Conservation (phyloP, 2,329 filamentous ascomycete genomes). For the Diaporthe capsici region DNA sequence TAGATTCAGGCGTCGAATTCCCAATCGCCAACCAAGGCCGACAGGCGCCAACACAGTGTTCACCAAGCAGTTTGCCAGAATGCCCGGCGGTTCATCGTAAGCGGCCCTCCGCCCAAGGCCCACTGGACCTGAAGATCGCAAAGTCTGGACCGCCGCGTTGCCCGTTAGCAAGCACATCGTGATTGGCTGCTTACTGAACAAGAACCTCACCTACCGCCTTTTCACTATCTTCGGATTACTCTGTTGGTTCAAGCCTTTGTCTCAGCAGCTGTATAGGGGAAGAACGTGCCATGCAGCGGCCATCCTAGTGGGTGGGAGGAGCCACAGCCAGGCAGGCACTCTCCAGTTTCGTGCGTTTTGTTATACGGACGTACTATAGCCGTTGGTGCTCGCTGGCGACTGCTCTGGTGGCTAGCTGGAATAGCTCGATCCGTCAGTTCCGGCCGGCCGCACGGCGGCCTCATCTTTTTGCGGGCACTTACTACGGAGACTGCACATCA, state of each 20-base stretch:
- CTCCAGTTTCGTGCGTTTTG: neutral
- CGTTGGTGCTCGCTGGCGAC: neutral
- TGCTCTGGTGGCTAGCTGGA: neutral
- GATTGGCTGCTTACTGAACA: neutral
- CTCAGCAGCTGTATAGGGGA: neutral
- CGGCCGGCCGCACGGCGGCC: neutral
- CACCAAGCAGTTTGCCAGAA: neutral
- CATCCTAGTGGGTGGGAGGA: conserved; percentile 15
- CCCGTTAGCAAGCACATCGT: neutral
- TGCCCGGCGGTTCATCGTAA: neutral
- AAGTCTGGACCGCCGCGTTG: conserved; percentile 28
- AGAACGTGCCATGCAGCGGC: conserved; percentile 18
- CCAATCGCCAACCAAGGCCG: neutral
- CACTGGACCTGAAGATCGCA: conserved; percentile 23
- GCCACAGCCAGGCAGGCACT: neutral
- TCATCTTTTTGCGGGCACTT: conserved; percentile 2
- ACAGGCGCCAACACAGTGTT: neutral
- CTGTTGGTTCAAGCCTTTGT: neutral
- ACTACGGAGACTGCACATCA: conserved; percentile 9
- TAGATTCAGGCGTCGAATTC: neutral
- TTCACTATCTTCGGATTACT: conserved; percentile 16
- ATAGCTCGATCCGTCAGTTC: conserved; percentile 8
- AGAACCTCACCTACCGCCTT: conserved; percentile 14
- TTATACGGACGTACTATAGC: neutral
- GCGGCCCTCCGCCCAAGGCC: neutral